Evolutionary conservation across 768 basidiomycete genomes (phyloP).

Genomic region (Hysterangium stoloniferum): DNA sequence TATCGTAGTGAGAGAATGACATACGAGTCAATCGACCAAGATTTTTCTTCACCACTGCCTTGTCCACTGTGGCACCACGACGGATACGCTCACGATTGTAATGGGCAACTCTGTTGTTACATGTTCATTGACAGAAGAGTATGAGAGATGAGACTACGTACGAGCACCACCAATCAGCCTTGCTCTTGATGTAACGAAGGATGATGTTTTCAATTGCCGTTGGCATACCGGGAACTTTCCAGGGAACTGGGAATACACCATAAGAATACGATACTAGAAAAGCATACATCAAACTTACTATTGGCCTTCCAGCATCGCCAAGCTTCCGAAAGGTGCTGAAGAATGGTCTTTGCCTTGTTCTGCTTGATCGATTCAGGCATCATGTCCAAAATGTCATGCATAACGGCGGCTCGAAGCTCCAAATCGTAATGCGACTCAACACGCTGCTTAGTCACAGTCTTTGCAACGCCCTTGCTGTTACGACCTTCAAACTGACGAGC

Average conservation of each 20-base stretch:
- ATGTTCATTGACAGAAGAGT: constrained; percentile 1
- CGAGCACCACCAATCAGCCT: constrained; percentile 99
- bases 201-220: constrained; percentile 99
- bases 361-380: constrained; percentile 99
- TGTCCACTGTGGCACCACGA: constrained; percentile 94
- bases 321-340: constrained; percentile 96
- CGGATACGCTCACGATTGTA: constrained; percentile 97
- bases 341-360: constrained; percentile 99
- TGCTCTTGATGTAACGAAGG: constrained; percentile 96
- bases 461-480: constrained; percentile 93
- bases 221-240: constrained; percentile 99
- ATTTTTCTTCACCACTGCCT: constrained; percentile 99
- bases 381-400: constrained; percentile 99
- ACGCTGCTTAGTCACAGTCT: constrained; percentile 98
- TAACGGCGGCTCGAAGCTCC: constrained; percentile 94
- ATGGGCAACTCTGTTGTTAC: constrained; percentile 67
- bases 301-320: constrained; percentile 98
- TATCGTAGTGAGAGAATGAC: constrained; percentile 17
- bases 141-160: constrained; percentile 30
- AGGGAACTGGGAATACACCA: constrained; percentile 56
- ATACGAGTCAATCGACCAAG: constrained; percentile 91
- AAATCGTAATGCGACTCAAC: constrained; percentile 99
- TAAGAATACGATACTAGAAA: constrained; percentile 1
- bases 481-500: constrained; percentile 98
- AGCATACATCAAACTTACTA: constrained; percentile 35